Evolutionary conservation across 495 filamentous ascomycete species (phyloP), one percentile per base, ranked within the genome.

Genomic region (Haplographium delicatum): DNA sequence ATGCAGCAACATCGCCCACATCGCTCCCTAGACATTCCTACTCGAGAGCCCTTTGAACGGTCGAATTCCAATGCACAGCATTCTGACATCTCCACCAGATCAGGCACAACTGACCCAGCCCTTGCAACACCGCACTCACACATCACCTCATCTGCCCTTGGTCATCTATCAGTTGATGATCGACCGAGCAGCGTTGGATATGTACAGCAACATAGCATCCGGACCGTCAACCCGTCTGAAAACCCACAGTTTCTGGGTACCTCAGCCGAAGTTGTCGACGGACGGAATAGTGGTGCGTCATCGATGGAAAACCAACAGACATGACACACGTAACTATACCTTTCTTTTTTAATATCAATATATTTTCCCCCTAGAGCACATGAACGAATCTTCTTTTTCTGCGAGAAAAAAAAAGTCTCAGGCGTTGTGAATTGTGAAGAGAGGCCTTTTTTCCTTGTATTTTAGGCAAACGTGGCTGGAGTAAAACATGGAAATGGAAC

Each of bases 181-280:
- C 74, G 78, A 25, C 80, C 83, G 2, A 77, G 83, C 2, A 86
- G 75, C 58, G 73, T 83, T 58, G 86, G 88, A 1, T 83, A 81
- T 56, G 88, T 91, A n/a, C 71, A 84, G 28, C 83, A 88, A 24
- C 82, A 86, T 49, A 81, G 73, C 52, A 74, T 78, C 26, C 78
- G 66, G 38, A 66, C 62, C 13, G 42, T 62, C 37, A 61, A 59
- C 40, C 51, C 34, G 11, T 26, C 49, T 7, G 52, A 59, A 15
- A 51, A 59, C 23, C 55, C 53, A 7, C 65, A 72, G 38, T 61
- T 72, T 24, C 52, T 75, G 10, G 72, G 68, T 16, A 71, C 64
- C 34, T 60, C 74, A 24, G 75, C 76, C 30, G 79, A 82, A 66
- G 68, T 78, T 49, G 72, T 62, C 1, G 53, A 59, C 43, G 54